Conservation (phyloP, 257 asterid species). For the Perilla frutescens region DNA sequence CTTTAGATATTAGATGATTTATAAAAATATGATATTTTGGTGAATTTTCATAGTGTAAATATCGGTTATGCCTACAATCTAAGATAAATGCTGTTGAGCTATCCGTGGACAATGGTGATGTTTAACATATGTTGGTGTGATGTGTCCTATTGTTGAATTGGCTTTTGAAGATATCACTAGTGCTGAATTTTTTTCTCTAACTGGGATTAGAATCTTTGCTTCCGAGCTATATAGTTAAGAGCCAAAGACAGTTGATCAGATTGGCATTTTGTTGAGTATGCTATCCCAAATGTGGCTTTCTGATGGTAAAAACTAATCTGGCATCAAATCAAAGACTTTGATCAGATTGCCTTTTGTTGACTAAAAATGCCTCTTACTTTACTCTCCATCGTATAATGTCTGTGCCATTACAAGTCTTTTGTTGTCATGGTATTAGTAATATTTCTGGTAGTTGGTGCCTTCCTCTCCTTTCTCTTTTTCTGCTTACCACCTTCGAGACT, state of each 20-base stretch:
- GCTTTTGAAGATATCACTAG: background rate
- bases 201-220: background rate
- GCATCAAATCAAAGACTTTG: background rate
- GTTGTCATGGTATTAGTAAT: too few species aligned
- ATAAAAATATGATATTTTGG: background rate
- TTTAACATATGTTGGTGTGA: background rate
- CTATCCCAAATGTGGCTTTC: background rate
- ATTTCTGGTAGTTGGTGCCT: background rate
- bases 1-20: background rate
- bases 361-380: background rate
- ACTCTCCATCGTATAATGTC: background rate
- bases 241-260: background rate
- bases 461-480: background rate
- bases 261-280: background rate
- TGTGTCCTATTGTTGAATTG: background rate
- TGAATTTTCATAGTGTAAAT: background rate
- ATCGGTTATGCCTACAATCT: background rate
- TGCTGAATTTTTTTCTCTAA: background rate
- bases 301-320: background rate
- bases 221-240: background rate
- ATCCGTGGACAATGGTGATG: background rate
- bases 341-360: background rate
- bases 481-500: background rate
- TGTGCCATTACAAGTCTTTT: background rate
- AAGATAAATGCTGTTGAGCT: background rate